phyloP scores from a whole-genome alignment of 2,329 filamentous ascomycete species.

The Metarhizium anisopliae region DNA sequence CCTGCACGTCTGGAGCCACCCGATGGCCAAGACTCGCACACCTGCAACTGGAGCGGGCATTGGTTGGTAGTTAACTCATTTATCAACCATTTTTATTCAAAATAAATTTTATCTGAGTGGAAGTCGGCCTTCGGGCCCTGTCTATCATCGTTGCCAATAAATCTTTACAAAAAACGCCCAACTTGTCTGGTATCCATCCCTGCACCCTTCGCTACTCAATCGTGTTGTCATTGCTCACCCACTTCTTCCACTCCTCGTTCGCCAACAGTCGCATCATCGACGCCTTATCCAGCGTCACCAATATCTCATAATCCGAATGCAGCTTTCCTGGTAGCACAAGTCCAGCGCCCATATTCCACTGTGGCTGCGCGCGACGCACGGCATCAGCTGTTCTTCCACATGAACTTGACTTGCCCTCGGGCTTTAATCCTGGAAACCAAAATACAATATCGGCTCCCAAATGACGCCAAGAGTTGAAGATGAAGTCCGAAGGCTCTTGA shows the following conservation, averaged over 20 bases:
- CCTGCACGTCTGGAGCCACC: too few species aligned
- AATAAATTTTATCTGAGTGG: too few species aligned
- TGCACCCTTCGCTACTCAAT: background rate
- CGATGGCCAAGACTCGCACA: too few species aligned
- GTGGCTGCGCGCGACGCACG: constrained; percentile 20
- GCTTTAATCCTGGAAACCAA: constrained; percentile 16
- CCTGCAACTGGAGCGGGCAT: too few species aligned
- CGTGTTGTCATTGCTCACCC: constrained; percentile 14
- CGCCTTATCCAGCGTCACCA: constrained; percentile 20
- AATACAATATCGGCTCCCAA: constrained; percentile 33
- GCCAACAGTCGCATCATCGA: constrained; percentile 19
- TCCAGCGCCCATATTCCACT: constrained; percentile 20
- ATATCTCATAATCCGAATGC: constrained; percentile 18
- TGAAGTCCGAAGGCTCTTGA: constrained; percentile 27
- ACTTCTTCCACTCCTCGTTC: constrained; percentile 18
- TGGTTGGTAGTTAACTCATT: too few species aligned
- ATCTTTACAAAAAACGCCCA: background rate
- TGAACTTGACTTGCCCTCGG: background rate
- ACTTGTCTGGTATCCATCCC: background rate
- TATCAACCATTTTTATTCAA: too few species aligned
- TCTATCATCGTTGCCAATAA: background rate
- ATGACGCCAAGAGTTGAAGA: constrained; percentile 36
- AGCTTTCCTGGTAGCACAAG: constrained; percentile 22
- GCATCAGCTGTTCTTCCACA: constrained; percentile 14
- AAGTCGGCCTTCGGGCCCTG: too few species aligned